Evolutionary conservation across 192 early-diverging fungal species (phyloP), one percentile per base, ranked within the genome.

Genomic region (Coemansia sp.): DNA sequence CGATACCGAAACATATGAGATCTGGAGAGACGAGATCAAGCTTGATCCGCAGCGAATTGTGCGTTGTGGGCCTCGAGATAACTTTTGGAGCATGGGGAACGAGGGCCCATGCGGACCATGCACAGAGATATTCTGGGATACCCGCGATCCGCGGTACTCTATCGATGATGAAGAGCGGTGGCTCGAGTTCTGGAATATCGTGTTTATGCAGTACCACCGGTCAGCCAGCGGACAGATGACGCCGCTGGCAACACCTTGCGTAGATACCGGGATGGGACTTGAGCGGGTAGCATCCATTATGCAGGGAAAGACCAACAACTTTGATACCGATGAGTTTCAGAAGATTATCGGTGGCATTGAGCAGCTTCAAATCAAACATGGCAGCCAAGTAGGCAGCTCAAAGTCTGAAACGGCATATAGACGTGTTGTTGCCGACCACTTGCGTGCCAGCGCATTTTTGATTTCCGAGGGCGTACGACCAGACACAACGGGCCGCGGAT

Each of bases 11-110:
- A 80, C 84, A 41, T 70, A 87, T 55, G 86, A 84, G n/a, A 79
- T 97, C 19, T 78, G 75, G 36, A 78, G 89, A 31, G 92, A 95
- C 82, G 84, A 91, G 65, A 80, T 93, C 48, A 92, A 92, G 52
- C 80, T 98, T 2, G 82, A 84, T 18, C 85, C 87, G 31, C 69
- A 83, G 40, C 91, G 84, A 53, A 86, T 98, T 43, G 63, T 97
- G 21, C 88, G 91, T 18, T 86, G 88, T 43, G 87, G 88, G 57
- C 61, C 71, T 20, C 93, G 94, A 66, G 96, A 98, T 61, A 98
- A 98, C 80, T 98, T 98, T 68, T 98, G 96, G 96, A 88, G 94
- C 80, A 97, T 97, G 94, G 94, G 94, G 37, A 88, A 90, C 45
- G 89, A 90, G 57, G 96, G 96, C 30, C 96, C 96, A 18, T 98